Evolutionary conservation across 768 basidiomycete genomes (phyloP).

Genomic region (Trametes maxima): DNA sequence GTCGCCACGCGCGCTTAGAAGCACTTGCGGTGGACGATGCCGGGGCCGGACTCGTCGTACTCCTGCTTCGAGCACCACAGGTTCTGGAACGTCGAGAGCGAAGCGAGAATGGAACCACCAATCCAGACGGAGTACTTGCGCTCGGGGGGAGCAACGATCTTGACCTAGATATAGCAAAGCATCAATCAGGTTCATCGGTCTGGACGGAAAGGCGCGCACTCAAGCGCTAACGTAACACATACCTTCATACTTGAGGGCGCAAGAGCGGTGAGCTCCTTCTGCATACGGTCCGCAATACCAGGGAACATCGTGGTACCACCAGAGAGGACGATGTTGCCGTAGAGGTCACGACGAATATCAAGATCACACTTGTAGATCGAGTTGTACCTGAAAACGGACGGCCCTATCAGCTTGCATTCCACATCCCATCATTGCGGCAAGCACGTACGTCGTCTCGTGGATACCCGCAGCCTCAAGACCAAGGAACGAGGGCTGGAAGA

Average conservation of each 20-base stretch:
- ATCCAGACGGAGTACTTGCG: slow-evolving; percentile 73
- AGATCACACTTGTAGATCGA: slow-evolving; percentile 79
- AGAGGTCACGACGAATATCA: slow-evolving; percentile 57
- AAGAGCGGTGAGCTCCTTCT: slow-evolving; percentile 69
- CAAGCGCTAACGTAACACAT: slow-evolving; percentile 4
- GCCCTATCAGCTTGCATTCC: not conserved
- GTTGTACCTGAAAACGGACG: slow-evolving; percentile 49
- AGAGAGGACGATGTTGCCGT: slow-evolving; percentile 63
- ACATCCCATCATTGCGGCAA: not conserved
- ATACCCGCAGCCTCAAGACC: slow-evolving; percentile 74
- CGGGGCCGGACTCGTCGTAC: slow-evolving; percentile 60
- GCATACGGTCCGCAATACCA: slow-evolving; percentile 69
- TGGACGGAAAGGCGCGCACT: not conserved
- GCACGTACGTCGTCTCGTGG: slow-evolving; percentile 78
- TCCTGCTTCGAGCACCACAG: slow-evolving; percentile 65
- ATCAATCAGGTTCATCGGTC: slow-evolving; percentile 3
- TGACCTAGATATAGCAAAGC: slow-evolving; percentile 38
- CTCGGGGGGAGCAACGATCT: slow-evolving; percentile 70
- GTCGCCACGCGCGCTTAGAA: slow-evolving; percentile 31
- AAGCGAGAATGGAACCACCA: slow-evolving; percentile 52
- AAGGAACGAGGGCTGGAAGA: slow-evolving; percentile 91
- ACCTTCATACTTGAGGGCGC: slow-evolving; percentile 70
- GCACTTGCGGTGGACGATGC: slow-evolving; percentile 52
- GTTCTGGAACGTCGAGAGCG: slow-evolving; percentile 68
- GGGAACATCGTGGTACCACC: slow-evolving; percentile 67